Conservation (phyloP, 371 early-diverging fungal species). For the Actinomortierella wolfii region DNA sequence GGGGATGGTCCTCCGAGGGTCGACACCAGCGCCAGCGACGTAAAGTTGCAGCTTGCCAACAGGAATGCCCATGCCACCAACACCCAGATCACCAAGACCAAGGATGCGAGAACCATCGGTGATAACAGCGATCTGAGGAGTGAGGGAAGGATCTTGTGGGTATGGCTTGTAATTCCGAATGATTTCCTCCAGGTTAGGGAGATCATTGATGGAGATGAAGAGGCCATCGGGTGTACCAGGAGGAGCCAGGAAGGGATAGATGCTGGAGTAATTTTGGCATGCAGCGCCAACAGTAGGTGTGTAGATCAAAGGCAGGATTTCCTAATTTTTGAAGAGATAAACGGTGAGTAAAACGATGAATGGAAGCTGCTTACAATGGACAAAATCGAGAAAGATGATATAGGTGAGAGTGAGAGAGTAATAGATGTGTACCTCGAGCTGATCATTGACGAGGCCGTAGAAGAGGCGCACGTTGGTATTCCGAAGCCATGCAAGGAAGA, state of each 20-base stretch:
- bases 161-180: conserved; percentile 71
- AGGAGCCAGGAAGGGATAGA: conserved; percentile 81
- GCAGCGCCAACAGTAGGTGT: conserved; percentile 93
- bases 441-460: conserved; percentile 73
- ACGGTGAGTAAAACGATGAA: background rate
- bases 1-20: conserved; percentile 85
- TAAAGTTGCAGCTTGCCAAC: conserved; percentile 92
- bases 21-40: conserved; percentile 88
- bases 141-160: conserved; percentile 50
- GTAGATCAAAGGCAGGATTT: conserved; percentile 83
- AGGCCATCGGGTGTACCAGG: conserved; percentile 85
- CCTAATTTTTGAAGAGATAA: conserved; percentile 48
- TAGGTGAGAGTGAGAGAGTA: conserved; percentile 4
- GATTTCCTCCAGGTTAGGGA: conserved; percentile 69
- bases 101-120: conserved; percentile 93
- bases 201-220: conserved; percentile 78
- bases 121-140: conserved; percentile 83
- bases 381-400: background rate
- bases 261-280: conserved; percentile 86
- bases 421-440: conserved; percentile 65
- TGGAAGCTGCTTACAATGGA: background rate
- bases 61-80: conserved; percentile 92
- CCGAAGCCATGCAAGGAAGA: conserved; percentile 80
- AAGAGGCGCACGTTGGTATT: conserved; percentile 80
- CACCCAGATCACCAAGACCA: conserved; percentile 91